Conservation (phyloP, 2,329 filamentous ascomycete genomes). For the Ceratocystis cacaofunesta region DNA sequence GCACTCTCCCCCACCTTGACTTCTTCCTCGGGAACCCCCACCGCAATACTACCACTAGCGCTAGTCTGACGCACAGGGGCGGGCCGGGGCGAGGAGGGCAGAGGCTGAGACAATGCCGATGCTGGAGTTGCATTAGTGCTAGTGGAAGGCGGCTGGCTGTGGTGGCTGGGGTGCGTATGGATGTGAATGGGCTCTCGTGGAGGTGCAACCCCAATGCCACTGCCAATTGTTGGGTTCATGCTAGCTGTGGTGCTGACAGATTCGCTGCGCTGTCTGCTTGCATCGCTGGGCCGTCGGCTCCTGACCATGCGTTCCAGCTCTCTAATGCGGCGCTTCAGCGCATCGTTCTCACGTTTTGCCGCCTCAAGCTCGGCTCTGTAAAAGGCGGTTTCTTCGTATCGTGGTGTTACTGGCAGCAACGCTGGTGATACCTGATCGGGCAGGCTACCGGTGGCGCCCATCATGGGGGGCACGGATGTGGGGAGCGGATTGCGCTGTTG, state of each 20-base stretch:
- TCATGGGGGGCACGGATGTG: constrained; percentile 21
- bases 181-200: constrained; percentile 14
- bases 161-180: constrained; percentile 18
- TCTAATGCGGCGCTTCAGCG: constrained; percentile 43
- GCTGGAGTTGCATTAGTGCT: not conserved
- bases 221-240: constrained; percentile 25
- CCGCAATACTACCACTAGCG: constrained; percentile 30
- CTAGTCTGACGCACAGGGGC: constrained; percentile 30
- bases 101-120: not conserved
- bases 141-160: constrained; percentile 26
- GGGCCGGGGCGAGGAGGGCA: constrained; percentile 28
- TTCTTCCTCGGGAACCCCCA: constrained; percentile 45
- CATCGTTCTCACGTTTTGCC: constrained; percentile 50
- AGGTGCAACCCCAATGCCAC: constrained; percentile 18
- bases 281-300: constrained; percentile 34
- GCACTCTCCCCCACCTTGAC: constrained; percentile 48
- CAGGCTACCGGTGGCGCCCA: constrained; percentile 11
- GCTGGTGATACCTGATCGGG: constrained; percentile 32
- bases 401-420: constrained; percentile 39
- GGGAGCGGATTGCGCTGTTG: constrained; percentile 30
- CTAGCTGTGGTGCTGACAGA: constrained; percentile 38
- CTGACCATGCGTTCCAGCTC: constrained; percentile 44
- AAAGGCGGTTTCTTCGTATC: constrained; percentile 48
- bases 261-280: constrained; percentile 31
- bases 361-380: constrained; percentile 45